Conservation (phyloP, 2,329 filamentous ascomycete species). For the Mycosphaerella sp. region DNA sequence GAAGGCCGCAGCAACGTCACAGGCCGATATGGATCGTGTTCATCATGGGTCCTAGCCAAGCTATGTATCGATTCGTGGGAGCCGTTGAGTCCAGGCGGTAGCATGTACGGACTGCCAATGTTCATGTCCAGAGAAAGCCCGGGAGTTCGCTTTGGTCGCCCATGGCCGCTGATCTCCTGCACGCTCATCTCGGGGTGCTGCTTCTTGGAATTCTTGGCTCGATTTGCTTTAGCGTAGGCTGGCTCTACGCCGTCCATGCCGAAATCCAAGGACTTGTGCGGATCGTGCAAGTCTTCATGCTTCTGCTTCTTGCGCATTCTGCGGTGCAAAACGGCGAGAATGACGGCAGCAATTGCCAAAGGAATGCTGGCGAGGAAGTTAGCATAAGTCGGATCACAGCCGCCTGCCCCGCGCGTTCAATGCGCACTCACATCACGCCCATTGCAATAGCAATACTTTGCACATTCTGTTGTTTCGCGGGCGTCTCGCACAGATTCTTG, state of each 20-base stretch:
- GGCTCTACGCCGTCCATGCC: constrained; percentile 56
- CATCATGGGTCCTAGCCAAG: constrained; percentile 65
- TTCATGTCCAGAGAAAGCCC: constrained; percentile 52
- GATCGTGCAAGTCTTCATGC: constrained; percentile 75
- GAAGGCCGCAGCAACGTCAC: constrained; percentile 51
- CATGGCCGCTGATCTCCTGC: constrained; percentile 43
- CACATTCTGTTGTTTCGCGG: constrained; percentile 22
- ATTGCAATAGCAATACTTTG: constrained; percentile 33
- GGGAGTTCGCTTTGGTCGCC: constrained; percentile 41
- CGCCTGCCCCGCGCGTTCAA: not conserved
- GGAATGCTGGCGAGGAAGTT: constrained; percentile 59
- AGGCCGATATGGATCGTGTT: constrained; percentile 78
- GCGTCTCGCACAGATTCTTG: constrained; percentile 28
- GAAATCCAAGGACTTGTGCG: constrained; percentile 88
- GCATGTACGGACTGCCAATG: constrained; percentile 78
- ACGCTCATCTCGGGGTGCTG: constrained; percentile 52
- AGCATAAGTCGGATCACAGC: constrained; percentile 23
- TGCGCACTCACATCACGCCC: constrained; percentile 31
- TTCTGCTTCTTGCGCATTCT: constrained; percentile 65
- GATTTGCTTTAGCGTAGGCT: constrained; percentile 15
- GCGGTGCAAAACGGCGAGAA: constrained; percentile 72
- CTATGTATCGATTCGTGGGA: constrained; percentile 85
- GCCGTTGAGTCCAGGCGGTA: constrained; percentile 72
- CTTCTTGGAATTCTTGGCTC: constrained; percentile 37
- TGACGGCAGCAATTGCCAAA: constrained; percentile 57